Percentiles rank a stretch among this genome's conserved stretches.
Evolutionary conservation across 2,329 filamentous ascomycete genomes (phyloP).

Genomic region (Torrubiella hemipterigena): DNA sequence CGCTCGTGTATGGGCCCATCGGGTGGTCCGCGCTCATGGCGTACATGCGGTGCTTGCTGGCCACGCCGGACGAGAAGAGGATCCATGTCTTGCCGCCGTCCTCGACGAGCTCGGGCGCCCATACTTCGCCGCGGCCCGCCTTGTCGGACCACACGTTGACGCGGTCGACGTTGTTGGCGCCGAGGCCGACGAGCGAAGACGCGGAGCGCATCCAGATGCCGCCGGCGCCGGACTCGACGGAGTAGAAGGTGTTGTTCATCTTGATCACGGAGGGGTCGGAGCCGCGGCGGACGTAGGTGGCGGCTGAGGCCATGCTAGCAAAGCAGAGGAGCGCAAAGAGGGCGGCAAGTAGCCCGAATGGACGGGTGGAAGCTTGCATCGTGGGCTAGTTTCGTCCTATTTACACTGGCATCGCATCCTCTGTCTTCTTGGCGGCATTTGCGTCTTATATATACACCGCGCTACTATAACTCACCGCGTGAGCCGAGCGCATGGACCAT

Average conservation of each 20-base stretch:
- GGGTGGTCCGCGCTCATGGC: conserved; percentile 11
- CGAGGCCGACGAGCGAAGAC: conserved; percentile 6
- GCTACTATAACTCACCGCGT: no score
- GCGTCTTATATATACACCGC: no score
- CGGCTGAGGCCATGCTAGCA: no score
- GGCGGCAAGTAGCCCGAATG: no score
- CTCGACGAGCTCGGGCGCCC: conserved; percentile 11
- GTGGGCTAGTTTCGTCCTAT: no score
- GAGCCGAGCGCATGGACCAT: no score
- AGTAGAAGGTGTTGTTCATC: conserved; percentile 11
- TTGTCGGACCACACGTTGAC: background rate
- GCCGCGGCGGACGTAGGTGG: no score
- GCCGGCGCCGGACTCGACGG: conserved; percentile 11
- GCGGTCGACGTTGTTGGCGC: background rate
- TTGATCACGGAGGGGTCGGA: conserved; percentile 11
- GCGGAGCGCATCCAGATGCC: conserved; percentile 11
- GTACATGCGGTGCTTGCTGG: conserved; percentile 12
- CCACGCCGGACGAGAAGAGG: conserved; percentile 10
- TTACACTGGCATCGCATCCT: no score
- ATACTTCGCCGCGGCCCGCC: conserved; percentile 9
- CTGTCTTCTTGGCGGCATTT: no score
- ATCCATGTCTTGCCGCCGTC: conserved; percentile 10
- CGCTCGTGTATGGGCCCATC: conserved; percentile 7
- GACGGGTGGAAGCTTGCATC: no score
- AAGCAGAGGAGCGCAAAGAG: no score